phyloP scores from a whole-genome alignment of 805 yeast genomes.

The Ogataea kodamae region DNA sequence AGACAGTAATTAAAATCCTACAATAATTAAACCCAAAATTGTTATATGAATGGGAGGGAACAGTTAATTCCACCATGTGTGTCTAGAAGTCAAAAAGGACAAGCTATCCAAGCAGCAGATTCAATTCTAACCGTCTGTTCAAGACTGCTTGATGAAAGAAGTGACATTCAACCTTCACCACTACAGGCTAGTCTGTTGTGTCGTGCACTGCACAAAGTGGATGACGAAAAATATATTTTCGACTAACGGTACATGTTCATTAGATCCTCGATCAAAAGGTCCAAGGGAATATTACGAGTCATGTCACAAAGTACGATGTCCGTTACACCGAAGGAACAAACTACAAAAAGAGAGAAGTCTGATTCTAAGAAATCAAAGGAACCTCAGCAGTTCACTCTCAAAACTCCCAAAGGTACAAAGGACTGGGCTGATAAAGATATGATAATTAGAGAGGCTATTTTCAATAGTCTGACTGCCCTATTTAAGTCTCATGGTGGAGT shows the following conservation, averaged over 20 bases:
- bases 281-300: slow-evolving; percentile 7
- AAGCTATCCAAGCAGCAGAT: too few relatives aligned
- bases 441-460: slow-evolving; percentile 89
- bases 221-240: slow-evolving; percentile 5
- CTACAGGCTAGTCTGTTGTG: too few relatives aligned
- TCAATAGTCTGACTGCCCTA: slow-evolving; percentile 62
- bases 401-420: slow-evolving; percentile 95
- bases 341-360: slow-evolving; percentile 1
- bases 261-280: slow-evolving; percentile 12
- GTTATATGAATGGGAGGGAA: too few relatives aligned
- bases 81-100: too few relatives aligned
- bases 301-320: slow-evolving; percentile 10
- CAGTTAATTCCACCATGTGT: too few relatives aligned
- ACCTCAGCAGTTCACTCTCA: slow-evolving; percentile 62
- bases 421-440: slow-evolving; percentile 99
- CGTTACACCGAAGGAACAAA: slow-evolving; percentile 2
- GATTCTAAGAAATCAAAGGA: slow-evolving; percentile 41
- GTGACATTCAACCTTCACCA: too few relatives aligned
- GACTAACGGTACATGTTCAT: slow-evolving; percentile 7
- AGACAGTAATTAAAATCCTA: too few relatives aligned
- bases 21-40: too few relatives aligned
- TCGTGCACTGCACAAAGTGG: slow-evolving; percentile 8
- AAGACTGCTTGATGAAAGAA: too few relatives aligned
- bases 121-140: too few relatives aligned
- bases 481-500: slow-evolving; percentile 98